phyloP scores from a whole-genome alignment of 805 yeast species.

The Ogataea wickerhamii region DNA sequence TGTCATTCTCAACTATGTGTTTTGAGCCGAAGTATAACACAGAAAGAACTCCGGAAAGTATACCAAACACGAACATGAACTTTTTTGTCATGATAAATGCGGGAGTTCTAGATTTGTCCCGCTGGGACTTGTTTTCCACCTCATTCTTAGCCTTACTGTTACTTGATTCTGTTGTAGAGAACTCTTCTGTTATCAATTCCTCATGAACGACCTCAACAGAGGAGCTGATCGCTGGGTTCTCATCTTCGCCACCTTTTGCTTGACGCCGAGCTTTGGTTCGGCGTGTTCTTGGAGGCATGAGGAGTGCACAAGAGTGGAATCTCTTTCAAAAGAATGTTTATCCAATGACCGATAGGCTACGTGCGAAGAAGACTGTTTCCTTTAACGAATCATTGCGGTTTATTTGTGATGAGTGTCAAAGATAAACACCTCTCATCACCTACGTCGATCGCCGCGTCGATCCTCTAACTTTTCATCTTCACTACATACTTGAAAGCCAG shows the following conservation, averaged over 20 bases:
- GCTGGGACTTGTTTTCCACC: background rate
- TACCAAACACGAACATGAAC: conserved; percentile 64
- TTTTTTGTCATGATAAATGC: conserved; percentile 40
- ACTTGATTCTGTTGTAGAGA: background rate
- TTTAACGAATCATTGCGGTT: too few relatives aligned
- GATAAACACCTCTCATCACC: too few relatives aligned
- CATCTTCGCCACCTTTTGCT: background rate
- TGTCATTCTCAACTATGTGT: conserved; percentile 37
- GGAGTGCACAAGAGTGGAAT: too few relatives aligned
- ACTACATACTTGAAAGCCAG: too few relatives aligned
- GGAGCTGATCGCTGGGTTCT: conserved; percentile 3
- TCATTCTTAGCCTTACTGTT: background rate
- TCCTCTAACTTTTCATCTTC: too few relatives aligned
- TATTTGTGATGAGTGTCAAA: too few relatives aligned
- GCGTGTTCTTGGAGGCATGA: conserved; percentile 1
- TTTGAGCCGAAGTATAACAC: conserved; percentile 61
- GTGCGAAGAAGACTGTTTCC: too few relatives aligned
- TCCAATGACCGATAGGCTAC: too few relatives aligned
- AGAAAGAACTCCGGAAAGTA: conserved; percentile 60
- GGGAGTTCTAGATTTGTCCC: conserved; percentile 9
- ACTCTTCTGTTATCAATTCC: background rate
- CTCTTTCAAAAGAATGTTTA: too few relatives aligned
- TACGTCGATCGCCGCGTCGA: too few relatives aligned
- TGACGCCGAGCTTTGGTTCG: background rate
- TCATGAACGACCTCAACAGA: background rate